These are phyloP conservation scores for Huntiella moniliformis DNA, from an alignment of 2,329 filamentous ascomycete genomes.

Conservation along the genomic window DNA sequence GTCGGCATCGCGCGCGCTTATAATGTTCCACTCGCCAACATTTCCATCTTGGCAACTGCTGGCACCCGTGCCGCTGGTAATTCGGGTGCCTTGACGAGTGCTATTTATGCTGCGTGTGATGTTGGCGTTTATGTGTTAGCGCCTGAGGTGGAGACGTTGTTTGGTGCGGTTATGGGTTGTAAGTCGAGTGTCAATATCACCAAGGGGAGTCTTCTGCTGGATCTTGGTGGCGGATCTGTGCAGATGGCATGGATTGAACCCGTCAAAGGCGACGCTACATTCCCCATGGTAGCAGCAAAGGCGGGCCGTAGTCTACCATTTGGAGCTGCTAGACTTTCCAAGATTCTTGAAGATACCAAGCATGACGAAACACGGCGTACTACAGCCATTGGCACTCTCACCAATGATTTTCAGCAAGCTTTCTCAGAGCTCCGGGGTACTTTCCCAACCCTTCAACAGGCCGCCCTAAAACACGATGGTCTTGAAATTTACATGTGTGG, in stretches of 20 bases:
- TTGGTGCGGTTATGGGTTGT: conserved; percentile 63
- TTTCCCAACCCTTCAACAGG: conserved; percentile 30
- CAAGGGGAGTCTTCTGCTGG: conserved; percentile 53
- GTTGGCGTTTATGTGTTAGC: conserved; percentile 54
- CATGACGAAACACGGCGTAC: conserved; percentile 22
- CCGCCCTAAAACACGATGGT: conserved; percentile 17
- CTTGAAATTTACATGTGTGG: conserved; percentile 71
- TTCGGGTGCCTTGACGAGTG: conserved; percentile 43
- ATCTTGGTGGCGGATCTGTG: conserved; percentile 58
- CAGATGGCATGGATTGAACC: conserved; percentile 47
- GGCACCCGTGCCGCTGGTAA: conserved; percentile 71
- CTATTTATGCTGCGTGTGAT: conserved; percentile 44
- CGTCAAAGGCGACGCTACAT: conserved; percentile 18
- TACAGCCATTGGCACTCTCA: conserved; percentile 35
- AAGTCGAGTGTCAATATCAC: conserved; percentile 51
- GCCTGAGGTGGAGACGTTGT: conserved; percentile 63
- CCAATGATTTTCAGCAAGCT: conserved; percentile 36
- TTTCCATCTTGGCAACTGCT: conserved; percentile 70
- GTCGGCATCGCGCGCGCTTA: conserved; percentile 51
- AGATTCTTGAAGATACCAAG: conserved; percentile 24
- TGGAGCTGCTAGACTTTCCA: conserved; percentile 38
- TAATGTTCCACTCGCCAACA: conserved; percentile 42
- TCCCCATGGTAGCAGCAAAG: conserved; percentile 33
- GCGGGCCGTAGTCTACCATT: conserved; percentile 41
- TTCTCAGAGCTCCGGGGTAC: conserved; percentile 32